Evolutionary conservation across 352 stramenopile genomes (phyloP), one percentile per base, ranked within the genome.

Genomic region (Pilasporangium apinafurcum): DNA sequence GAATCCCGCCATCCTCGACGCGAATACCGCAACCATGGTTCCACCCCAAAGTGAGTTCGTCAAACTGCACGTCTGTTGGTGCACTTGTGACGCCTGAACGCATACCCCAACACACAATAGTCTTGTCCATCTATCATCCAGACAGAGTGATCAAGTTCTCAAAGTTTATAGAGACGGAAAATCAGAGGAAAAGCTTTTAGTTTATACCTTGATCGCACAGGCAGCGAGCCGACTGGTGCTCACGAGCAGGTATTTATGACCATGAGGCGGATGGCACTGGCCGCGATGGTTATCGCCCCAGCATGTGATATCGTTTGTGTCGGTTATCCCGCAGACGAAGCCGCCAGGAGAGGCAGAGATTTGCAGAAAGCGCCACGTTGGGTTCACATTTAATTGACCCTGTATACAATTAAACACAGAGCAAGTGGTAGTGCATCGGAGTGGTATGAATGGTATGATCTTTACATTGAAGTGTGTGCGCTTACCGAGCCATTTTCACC

Each of bases 221-320:
- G 73, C 76, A 16, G 73, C 59, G 25, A 85, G 54, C 1, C 74
- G 62, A 51, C 73, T 84, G 2, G 73, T 83, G 50, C 72, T 88
- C 25, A 86, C 77, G 24, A 89, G 66, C 10, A 53, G 57, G 44
- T 81, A 89, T 35, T 79, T 68, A 39, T 62, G 54, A 34, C 62
- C 55, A 5, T 17, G 44, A 2, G 80, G 75, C 3, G 74, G 66
- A 4, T 48, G 48, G 13, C 62, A 58, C 58, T 94, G 76, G 6
- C 62, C 66, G 30, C 74, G 68, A 30, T 83, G 60, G 39, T 92
- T 86, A 44, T 86, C 74, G 8, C 80, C 82, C 82, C 82, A 92
- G 40, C 82, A 94, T 12, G 51, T 48, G 17, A 86, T 43, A 12
- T 56, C 54, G 22, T 83, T 66, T 27, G 71, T 51, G 7, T 61